Evolutionary conservation across 1,284 basidiomycete genomes (phyloP).

Genomic region (Cutaneotrichosporon cavernicola): DNA sequence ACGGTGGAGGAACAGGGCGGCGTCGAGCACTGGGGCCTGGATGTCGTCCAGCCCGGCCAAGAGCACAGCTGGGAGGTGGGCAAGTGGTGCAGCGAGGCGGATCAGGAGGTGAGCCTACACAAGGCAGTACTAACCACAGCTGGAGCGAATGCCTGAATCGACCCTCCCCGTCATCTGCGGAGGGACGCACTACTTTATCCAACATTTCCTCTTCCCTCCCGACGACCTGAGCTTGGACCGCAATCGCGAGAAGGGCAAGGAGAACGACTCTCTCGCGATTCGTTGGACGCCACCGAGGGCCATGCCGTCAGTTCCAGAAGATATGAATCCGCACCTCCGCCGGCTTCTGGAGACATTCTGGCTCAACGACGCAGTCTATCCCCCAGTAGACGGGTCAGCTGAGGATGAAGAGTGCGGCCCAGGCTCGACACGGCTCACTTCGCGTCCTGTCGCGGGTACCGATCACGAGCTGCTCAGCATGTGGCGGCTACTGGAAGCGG

Average conservation of each 20-base stretch:
- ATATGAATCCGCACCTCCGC: constrained; percentile 30
- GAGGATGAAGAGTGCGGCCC: constrained; percentile 32
- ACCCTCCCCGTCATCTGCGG: constrained; percentile 83
- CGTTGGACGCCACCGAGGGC: constrained; percentile 37
- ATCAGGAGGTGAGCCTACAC: constrained; percentile 60
- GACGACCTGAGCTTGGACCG: constrained; percentile 60
- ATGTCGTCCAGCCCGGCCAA: constrained; percentile 76
- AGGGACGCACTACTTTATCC: constrained; percentile 96
- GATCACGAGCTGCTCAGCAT: constrained; percentile 59
- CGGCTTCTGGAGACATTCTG: constrained; percentile 48
- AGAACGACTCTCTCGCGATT: constrained; percentile 18
- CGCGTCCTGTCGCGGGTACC: constrained; percentile 57
- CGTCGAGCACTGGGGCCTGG: constrained; percentile 85
- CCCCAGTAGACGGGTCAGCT: constrained; percentile 13
- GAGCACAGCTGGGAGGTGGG: constrained; percentile 74
- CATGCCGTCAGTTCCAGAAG: constrained; percentile 45
- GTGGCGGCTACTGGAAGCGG: constrained; percentile 64
- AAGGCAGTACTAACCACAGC: constrained; percentile 12
- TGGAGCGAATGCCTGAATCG: neutral
- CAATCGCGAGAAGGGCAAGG: neutral
- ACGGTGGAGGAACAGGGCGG: constrained; percentile 72
- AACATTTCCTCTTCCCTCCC: constrained; percentile 73
- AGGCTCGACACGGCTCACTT: neutral
- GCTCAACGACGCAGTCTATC: constrained; percentile 36
- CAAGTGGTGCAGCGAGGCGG: constrained; percentile 73